These are phyloP conservation scores for Ilyonectria destructans DNA, from an alignment of 2,329 filamentous ascomycete species.

Conservation along the genomic window DNA sequence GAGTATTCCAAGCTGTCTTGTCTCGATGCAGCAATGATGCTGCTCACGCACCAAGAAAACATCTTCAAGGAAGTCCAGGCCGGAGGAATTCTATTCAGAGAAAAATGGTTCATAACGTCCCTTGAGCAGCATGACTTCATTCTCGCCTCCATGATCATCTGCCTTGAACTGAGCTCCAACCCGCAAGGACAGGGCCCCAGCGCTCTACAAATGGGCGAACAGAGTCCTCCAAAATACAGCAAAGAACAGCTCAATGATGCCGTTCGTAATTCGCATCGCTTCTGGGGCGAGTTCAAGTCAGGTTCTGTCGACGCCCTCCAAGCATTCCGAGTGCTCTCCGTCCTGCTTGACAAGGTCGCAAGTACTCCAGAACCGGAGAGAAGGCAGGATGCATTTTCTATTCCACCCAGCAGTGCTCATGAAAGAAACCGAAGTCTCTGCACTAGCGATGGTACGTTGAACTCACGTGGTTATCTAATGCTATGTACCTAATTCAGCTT, in stretches of 20 bases:
- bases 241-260: constrained; percentile 28
- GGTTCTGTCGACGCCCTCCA: constrained; percentile 35
- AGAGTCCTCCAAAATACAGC: constrained; percentile 5
- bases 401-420: too few relatives aligned
- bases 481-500: too few relatives aligned
- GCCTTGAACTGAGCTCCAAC: constrained; percentile 34
- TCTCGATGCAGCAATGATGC: constrained; percentile 38
- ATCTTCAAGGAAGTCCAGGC: constrained; percentile 40
- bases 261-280: constrained; percentile 29
- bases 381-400: too few relatives aligned
- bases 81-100: constrained; percentile 26
- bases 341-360: constrained; percentile 35
- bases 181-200: background rate
- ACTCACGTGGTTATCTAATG: too few relatives aligned
- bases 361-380: too few relatives aligned
- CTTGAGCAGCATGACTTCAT: constrained; percentile 40
- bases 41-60: constrained; percentile 26
- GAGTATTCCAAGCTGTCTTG: constrained; percentile 34
- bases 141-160: constrained; percentile 39
- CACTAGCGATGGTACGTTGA: background rate
- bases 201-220: background rate
- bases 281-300: constrained; percentile 33
- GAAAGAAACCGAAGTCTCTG: background rate
- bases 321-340: constrained; percentile 34
- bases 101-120: constrained; percentile 39